These are phyloP conservation scores for Galerina marginata DNA, from an alignment of 768 basidiomycete species.

Conservation along the genomic window DNA sequence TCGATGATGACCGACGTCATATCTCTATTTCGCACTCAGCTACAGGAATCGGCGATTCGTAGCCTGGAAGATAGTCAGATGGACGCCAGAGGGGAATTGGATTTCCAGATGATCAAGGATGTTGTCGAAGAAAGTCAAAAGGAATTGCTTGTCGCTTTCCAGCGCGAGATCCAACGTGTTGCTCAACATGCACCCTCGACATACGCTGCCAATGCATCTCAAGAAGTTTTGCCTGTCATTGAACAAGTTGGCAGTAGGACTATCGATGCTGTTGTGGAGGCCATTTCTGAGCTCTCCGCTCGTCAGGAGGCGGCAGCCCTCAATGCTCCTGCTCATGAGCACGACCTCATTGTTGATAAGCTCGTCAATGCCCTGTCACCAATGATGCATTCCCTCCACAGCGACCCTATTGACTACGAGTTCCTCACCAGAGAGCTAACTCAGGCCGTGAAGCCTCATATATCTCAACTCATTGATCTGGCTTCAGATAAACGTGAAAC, in stretches of 20 bases:
- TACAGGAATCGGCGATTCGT: constrained; percentile 64
- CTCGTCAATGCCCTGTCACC: constrained; percentile 64
- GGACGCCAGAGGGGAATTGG: constrained; percentile 79
- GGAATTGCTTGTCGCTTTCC: constrained; percentile 60
- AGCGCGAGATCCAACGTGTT: constrained; percentile 62
- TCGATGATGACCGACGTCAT: constrained; percentile 70
- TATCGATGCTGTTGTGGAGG: constrained; percentile 61
- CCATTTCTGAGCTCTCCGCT: constrained; percentile 60
- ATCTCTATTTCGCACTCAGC: constrained; percentile 67
- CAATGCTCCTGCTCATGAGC: constrained; percentile 55
- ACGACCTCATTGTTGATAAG: constrained; percentile 65
- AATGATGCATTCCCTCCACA: constrained; percentile 60
- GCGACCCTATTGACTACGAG: constrained; percentile 80
- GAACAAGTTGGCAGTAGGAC: constrained; percentile 66
- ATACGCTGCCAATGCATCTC: constrained; percentile 25
- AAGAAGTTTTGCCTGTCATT: constrained; percentile 49
- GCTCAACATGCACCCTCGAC: constrained; percentile 45
- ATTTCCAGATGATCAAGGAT: constrained; percentile 77
- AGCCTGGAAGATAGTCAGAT: constrained; percentile 65
- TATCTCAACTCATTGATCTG: constrained; percentile 86
- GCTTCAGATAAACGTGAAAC: constrained; percentile 91
- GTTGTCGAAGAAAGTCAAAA: constrained; percentile 71
- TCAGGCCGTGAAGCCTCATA: constrained; percentile 88
- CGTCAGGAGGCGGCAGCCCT: constrained; percentile 59
- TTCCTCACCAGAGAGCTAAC: constrained; percentile 73